Evolutionary conservation across 176 grass and related monocot species (phyloP).

Genomic region (Coix lacrymajobi): DNA sequence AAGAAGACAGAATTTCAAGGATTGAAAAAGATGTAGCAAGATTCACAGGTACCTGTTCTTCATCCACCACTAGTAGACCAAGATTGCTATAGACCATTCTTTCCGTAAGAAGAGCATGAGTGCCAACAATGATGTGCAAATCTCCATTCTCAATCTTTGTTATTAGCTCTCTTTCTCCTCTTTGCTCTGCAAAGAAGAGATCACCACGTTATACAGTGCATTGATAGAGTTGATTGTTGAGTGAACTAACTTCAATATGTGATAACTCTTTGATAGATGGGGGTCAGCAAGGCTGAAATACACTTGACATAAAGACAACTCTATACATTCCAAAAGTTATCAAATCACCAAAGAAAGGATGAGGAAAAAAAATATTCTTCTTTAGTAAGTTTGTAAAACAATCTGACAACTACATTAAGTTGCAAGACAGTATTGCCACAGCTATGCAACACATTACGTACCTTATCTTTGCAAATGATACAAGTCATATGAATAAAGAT

Average conservation of each 20-base stretch:
- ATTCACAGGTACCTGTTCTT: slow-evolving; percentile 66
- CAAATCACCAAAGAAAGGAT: neutral
- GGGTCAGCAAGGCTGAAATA: neutral
- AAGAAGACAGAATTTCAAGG: slow-evolving; percentile 16
- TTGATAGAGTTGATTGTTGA: neutral
- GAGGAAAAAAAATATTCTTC: neutral
- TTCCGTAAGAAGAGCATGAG: slow-evolving; percentile 87
- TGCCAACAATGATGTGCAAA: slow-evolving; percentile 85
- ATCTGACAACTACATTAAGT: neutral
- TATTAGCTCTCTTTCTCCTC: slow-evolving; percentile 68
- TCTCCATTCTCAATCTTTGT: slow-evolving; percentile 66
- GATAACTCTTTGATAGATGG: neutral
- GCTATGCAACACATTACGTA: neutral
- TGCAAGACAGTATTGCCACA: neutral
- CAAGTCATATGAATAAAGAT: neutral
- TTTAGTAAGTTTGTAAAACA: neutral
- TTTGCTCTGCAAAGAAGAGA: slow-evolving; percentile 56
- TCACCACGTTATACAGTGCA: slow-evolving; percentile 6
- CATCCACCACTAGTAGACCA: slow-evolving; percentile 92
- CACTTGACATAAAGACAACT: neutral
- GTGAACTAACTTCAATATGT: neutral
- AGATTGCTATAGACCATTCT: slow-evolving; percentile 78
- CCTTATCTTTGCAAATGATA: neutral
- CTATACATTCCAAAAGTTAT: slow-evolving; percentile 5
- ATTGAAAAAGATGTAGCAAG: neutral